These are phyloP conservation scores for Coemansia sp. DNA, from an alignment of 192 early-diverging fungal species.

Conservation along the genomic window DNA sequence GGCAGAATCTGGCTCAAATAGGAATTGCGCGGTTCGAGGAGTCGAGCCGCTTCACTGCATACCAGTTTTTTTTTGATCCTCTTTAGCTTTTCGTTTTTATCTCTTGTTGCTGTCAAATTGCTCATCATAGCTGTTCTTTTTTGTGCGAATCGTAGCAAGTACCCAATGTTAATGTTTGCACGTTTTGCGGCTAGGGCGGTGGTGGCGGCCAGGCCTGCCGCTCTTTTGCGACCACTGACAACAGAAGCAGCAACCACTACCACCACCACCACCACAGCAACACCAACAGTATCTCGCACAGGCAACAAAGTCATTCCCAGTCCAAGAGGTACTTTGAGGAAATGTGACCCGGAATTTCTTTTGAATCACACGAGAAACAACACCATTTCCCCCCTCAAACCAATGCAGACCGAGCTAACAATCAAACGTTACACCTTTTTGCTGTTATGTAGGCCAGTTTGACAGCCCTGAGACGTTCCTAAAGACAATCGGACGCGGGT, in stretches of 20 bases:
- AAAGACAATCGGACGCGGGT: constrained; percentile 55
- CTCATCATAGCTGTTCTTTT: neutral
- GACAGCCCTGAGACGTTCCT: constrained; percentile 34
- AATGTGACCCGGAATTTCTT: too few relatives aligned
- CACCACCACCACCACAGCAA: neutral
- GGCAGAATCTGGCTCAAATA: too few relatives aligned
- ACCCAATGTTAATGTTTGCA: constrained; percentile 24
- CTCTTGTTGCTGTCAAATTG: neutral
- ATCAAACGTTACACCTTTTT: neutral
- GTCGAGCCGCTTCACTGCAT: too few relatives aligned
- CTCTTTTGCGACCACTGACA: constrained; percentile 23
- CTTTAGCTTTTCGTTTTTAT: neutral
- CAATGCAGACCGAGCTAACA: too few relatives aligned
- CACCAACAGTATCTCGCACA: neutral
- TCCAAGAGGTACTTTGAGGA: constrained; percentile 10
- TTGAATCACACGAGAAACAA: too few relatives aligned
- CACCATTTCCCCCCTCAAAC: too few relatives aligned
- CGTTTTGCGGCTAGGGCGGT: constrained; percentile 11
- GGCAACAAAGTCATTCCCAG: neutral
- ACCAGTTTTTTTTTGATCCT: too few relatives aligned
- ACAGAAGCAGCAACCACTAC: constrained; percentile 14
- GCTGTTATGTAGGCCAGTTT: constrained; percentile 25
- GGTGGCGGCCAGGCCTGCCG: neutral
- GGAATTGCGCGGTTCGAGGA: too few relatives aligned
- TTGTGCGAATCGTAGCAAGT: neutral